phyloP scores from a whole-genome alignment of 108 stramenopile genomes.

The Cyclotella atomus region DNA sequence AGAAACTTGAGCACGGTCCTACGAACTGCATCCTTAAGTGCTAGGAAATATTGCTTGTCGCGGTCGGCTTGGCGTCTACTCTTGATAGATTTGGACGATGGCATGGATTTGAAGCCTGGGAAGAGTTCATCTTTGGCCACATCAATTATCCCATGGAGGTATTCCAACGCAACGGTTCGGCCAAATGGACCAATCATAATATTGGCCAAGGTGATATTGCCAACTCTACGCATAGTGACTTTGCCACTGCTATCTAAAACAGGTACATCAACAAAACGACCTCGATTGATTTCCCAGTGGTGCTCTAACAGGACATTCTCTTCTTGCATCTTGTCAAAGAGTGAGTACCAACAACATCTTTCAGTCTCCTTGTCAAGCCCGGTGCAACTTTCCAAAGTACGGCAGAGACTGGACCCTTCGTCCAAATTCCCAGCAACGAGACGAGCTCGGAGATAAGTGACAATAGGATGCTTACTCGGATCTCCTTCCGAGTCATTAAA shows the following conservation, averaged over 20 bases:
- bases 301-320: conserved; percentile 36
- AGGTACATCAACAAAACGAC: neutral
- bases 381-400: conserved; percentile 27
- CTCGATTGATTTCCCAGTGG: conserved; percentile 1
- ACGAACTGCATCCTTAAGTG: conserved; percentile 47
- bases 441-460: conserved; percentile 24
- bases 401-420: conserved; percentile 25
- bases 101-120: too few relatives aligned
- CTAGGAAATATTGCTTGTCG: conserved; percentile 18
- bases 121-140: conserved; percentile 31
- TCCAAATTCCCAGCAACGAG: conserved; percentile 11
- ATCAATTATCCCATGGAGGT: conserved; percentile 14
- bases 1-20: conserved; percentile 43
- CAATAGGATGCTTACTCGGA: conserved; percentile 30
- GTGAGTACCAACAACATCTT: conserved; percentile 24
- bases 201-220: conserved; percentile 27
- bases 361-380: conserved; percentile 14
- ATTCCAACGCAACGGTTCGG: conserved; percentile 33
- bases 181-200: conserved; percentile 27
- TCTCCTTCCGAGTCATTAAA: conserved; percentile 3
- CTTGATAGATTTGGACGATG: neutral
- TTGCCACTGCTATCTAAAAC: neutral
- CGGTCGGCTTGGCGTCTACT: neutral
- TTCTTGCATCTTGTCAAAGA: conserved; percentile 42
- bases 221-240: neutral